Evolutionary conservation across 2,329 filamentous ascomycete genomes (phyloP), one percentile per base, ranked within the genome.

Genomic region (Botrytis byssoidea): DNA sequence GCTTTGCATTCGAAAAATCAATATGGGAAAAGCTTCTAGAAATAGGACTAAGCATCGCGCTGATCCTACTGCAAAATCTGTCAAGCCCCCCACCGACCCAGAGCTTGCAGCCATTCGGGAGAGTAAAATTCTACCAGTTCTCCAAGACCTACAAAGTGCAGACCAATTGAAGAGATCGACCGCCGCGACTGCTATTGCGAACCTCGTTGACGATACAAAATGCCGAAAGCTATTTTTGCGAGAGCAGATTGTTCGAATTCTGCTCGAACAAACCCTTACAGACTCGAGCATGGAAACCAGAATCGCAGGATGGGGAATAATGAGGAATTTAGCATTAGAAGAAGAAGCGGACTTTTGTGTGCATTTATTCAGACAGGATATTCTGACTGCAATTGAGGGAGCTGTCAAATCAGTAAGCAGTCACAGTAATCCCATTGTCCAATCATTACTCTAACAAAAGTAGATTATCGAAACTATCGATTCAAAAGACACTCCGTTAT

Each of bases 341-440:
- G 90, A 92, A 80, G 90, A 91, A 77, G 83, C 87, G 20, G 90
- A 91, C 78, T 92, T 92, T 74, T 90, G 89, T 75, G 83, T 92
- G 32, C 89, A 92, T 77, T 81, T 92, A 73, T 91, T 87, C 78
- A 84, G 90, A 61, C 83, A 88, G 42, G 90, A 91, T 79, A 81
- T 91, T 22, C 78, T 92, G 74, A 88, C 87, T 42, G 88, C 89
- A 32, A 85, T 91, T 74, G 85, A 88, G 73, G 86, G 87, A 79
- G 88, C 88, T 22, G 82, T 85, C 69, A 84, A 84, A 70, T 84
- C 85, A 75, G 88, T 90, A 80, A 80, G 85, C 81, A 68, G 64
- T 68, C 29, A 42, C 44, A 40, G 5, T 9, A 60, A 42, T 44
- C 6, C 25, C 18, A 22, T 29, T 12, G 12, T 44, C 37, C 4